These are phyloP conservation scores for Cnidoscolus chayamansa DNA, from an alignment of 441 rosid species.

Conservation along the genomic window DNA sequence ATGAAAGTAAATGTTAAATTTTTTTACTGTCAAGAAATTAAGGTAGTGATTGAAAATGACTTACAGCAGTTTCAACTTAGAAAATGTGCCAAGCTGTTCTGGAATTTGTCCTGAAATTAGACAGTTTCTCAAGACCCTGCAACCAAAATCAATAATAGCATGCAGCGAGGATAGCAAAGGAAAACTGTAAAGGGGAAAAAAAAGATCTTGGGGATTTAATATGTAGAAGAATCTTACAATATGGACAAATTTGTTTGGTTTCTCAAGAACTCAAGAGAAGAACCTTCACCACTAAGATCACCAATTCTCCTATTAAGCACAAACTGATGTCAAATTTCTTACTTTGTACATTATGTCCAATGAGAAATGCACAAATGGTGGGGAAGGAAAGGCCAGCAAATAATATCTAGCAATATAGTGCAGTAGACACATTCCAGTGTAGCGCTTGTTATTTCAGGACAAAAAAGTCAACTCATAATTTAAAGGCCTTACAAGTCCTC, in stretches of 20 bases:
- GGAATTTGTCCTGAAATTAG: slow-evolving; percentile 46
- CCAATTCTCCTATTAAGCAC: slow-evolving; percentile 45
- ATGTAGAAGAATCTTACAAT: slow-evolving; percentile 34
- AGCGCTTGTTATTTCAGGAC: neutral
- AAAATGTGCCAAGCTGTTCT: slow-evolving; percentile 36
- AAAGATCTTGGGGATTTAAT: neutral
- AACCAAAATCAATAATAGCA: slow-evolving; percentile 13
- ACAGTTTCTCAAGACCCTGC: slow-evolving; percentile 50
- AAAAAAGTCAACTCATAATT: neutral
- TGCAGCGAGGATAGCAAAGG: neutral
- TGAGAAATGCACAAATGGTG: neutral
- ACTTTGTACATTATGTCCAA: neutral
- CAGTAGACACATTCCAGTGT: neutral
- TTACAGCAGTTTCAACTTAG: slow-evolving; percentile 40
- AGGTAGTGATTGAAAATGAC: slow-evolving; percentile 15
- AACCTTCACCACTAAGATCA: slow-evolving; percentile 43
- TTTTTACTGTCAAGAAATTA: neutral
- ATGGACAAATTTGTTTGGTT: slow-evolving; percentile 40
- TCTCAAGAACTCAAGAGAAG: slow-evolving; percentile 45
- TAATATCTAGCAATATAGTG: neutral
- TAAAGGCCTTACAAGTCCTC: slow-evolving; percentile 42
- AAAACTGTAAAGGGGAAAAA: neutral
- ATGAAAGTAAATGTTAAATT: neutral
- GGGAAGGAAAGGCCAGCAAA: neutral
- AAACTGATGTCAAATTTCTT: slow-evolving; percentile 4